Evolutionary conservation across 345 rosid genomes (phyloP).

Genomic region (Rhodamnia rubescens): DNA sequence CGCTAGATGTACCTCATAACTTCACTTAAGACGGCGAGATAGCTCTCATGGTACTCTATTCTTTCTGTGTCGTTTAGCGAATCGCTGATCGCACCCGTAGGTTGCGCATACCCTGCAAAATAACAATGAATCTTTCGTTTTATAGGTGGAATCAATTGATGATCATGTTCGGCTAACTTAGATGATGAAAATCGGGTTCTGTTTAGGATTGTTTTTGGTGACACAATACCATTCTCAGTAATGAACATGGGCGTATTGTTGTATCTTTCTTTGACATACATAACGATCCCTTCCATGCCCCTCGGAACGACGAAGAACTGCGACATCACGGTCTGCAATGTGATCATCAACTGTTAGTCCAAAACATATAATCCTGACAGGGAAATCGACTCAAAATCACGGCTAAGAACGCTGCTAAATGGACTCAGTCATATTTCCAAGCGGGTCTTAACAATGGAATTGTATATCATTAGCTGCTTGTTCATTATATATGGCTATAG

Average conservation of each 20-base stretch:
- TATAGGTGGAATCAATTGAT: neutral
- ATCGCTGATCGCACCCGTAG: neutral
- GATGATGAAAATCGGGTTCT: neutral
- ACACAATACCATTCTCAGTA: slow-evolving; percentile 40
- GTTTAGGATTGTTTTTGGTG: neutral
- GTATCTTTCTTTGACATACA: slow-evolving; percentile 30
- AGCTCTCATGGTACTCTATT: slow-evolving; percentile 3
- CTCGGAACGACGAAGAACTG: slow-evolving; percentile 18
- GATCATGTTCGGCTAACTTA: neutral
- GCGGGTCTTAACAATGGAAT: neutral
- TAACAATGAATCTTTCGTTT: neutral
- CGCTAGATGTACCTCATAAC: slow-evolving; percentile 6
- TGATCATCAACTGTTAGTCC: neutral
- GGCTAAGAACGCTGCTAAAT: neutral
- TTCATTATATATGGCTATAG: neutral
- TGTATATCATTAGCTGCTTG: neutral
- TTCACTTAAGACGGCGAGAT: slow-evolving; percentile 8
- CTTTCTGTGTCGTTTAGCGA: slow-evolving; percentile 11
- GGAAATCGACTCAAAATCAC: neutral
- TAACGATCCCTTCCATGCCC: slow-evolving; percentile 39
- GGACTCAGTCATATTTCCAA: neutral
- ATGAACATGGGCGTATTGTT: slow-evolving; percentile 40
- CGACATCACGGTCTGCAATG: slow-evolving; percentile 1
- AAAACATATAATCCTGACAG: neutral
- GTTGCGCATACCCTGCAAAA: slow-evolving; percentile 8